Conservation (phyloP, 108 stramenopile genomes). For the Cyclostephanos invisitatus region DNA sequence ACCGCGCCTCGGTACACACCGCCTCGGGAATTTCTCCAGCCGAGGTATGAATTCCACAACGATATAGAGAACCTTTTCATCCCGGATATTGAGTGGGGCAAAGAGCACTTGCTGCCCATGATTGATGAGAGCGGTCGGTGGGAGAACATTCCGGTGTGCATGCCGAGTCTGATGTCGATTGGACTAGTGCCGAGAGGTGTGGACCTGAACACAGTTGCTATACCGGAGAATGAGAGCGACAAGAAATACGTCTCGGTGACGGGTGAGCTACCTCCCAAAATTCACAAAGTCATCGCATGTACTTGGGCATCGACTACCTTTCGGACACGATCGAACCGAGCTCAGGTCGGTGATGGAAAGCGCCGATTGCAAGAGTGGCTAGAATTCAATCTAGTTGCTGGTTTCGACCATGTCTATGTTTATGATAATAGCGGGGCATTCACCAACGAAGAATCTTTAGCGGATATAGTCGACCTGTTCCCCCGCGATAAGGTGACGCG, state of each 20-base stretch:
- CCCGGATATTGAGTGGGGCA: slow-evolving; percentile 68
- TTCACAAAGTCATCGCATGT: slow-evolving; percentile 78
- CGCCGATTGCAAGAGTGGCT: slow-evolving; percentile 85
- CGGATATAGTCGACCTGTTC: slow-evolving; percentile 71
- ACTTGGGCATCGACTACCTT: slow-evolving; percentile 84
- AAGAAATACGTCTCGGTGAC: slow-evolving; percentile 25
- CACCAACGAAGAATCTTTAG: slow-evolving; percentile 62
- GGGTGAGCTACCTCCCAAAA: slow-evolving; percentile 26
- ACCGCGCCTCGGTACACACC: slow-evolving; percentile 81
- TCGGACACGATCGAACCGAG: slow-evolving; percentile 68
- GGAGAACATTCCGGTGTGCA: slow-evolving; percentile 74
- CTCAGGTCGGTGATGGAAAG: slow-evolving; percentile 72
- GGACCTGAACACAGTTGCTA: slow-evolving; percentile 18
- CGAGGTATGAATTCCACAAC: slow-evolving; percentile 43
- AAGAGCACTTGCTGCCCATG: slow-evolving; percentile 66
- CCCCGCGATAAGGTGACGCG: slow-evolving; percentile 67
- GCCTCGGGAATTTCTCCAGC: slow-evolving; percentile 65
- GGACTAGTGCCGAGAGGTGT: slow-evolving; percentile 35
- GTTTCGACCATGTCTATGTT: slow-evolving; percentile 85
- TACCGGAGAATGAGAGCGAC: slow-evolving; percentile 21
- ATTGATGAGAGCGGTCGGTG: slow-evolving; percentile 83
- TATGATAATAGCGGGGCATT: slow-evolving; percentile 87
- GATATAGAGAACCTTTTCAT: slow-evolving; percentile 45
- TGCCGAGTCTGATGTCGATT: slow-evolving; percentile 48
- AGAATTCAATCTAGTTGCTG: slow-evolving; percentile 69